These are phyloP conservation scores for Ilyonectria mors-panacis DNA, from an alignment of 2,329 filamentous ascomycete genomes.

Conservation along the genomic window DNA sequence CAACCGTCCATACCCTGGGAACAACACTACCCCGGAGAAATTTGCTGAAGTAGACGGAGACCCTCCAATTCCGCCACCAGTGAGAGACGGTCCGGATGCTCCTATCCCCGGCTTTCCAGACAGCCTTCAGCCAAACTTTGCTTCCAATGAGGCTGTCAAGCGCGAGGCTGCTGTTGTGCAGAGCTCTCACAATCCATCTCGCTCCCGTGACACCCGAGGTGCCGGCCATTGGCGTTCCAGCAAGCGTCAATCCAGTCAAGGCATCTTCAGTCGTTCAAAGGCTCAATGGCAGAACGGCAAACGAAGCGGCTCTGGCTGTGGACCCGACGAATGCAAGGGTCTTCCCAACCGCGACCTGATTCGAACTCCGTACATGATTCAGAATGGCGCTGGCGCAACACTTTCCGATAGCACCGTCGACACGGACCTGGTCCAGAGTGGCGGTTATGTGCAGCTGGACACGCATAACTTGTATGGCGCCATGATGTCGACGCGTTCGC, in stretches of 20 bases:
- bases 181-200: neutral
- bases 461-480: conserved; percentile 84
- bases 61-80: conserved; percentile 73
- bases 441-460: conserved; percentile 59
- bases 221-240: conserved; percentile 34
- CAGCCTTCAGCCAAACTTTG: conserved; percentile 39
- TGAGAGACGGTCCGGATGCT: conserved; percentile 61
- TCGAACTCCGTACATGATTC: conserved; percentile 44
- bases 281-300: conserved; percentile 40
- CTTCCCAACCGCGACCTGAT: conserved; percentile 45
- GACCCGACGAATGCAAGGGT: conserved; percentile 40
- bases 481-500: conserved; percentile 79
- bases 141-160: conserved; percentile 5
- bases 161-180: neutral
- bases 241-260: conserved; percentile 34
- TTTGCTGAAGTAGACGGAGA: conserved; percentile 59
- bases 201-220: conserved; percentile 12
- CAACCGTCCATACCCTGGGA: conserved; percentile 54
- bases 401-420: conserved; percentile 43
- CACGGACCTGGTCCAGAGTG: conserved; percentile 43
- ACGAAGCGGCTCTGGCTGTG: conserved; percentile 43
- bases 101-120: conserved; percentile 45
- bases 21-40: conserved; percentile 50
- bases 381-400: conserved; percentile 45
- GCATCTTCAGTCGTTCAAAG: conserved; percentile 21